Conservation (phyloP, 495 filamentous ascomycete species). For the Aspergillus ostianus region DNA sequence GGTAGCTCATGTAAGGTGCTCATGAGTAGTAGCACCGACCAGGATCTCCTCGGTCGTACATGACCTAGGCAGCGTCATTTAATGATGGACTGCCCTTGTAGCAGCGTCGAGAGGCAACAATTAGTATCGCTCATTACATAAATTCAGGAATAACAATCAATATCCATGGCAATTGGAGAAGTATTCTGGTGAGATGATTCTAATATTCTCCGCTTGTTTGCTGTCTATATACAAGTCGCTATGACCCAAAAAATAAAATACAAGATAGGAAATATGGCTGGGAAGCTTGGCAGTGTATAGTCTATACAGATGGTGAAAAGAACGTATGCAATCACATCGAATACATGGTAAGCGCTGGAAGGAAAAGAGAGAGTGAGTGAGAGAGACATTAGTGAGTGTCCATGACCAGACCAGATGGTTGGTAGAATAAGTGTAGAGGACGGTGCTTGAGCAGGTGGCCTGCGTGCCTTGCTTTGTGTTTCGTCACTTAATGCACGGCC, state of each 20-base stretch:
- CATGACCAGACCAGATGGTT: not conserved
- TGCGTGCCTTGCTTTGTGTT: not conserved
- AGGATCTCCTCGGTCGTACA: not conserved
- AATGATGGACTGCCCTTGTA: not conserved
- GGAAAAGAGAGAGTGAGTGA: not conserved
- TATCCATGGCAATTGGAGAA: no score
- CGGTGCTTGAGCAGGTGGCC: not conserved
- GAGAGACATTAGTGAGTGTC: not conserved
- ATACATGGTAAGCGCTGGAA: not conserved
- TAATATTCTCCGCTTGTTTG: not conserved
- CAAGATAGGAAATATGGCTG: not conserved
- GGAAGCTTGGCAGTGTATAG: constrained; percentile 6
- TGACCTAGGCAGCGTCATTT: not conserved
- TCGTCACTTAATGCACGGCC: constrained; percentile 33
- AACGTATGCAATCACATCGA: not conserved
- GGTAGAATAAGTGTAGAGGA: not conserved
- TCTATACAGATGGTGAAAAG: constrained; percentile 9
- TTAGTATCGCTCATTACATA: no score
- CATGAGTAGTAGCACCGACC: not conserved
- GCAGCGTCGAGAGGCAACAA: no score
- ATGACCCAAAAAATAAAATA: not conserved
- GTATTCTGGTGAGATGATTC: no score
- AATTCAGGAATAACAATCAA: no score
- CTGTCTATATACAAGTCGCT: not conserved
- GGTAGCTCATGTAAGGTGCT: not conserved